These are phyloP conservation scores for Talaromyces trachyspermus DNA, from an alignment of 495 filamentous ascomycete species.

Conservation along the genomic window DNA sequence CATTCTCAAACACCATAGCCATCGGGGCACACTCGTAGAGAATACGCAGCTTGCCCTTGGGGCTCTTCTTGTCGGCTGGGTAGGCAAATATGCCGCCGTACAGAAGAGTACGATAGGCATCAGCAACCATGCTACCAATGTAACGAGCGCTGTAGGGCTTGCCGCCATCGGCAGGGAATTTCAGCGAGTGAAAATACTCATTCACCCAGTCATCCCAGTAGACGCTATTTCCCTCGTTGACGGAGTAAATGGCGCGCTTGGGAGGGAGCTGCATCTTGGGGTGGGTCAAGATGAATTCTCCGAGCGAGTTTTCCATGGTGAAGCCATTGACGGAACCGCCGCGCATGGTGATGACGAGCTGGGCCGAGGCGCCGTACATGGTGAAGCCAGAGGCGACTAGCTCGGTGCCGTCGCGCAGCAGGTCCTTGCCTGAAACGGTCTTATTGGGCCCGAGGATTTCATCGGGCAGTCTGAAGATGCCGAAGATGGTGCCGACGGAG, in stretches of 20 bases:
- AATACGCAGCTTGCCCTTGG: constrained; percentile 95
- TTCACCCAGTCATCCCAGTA: constrained; percentile 92
- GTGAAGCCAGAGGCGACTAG: constrained; percentile 93
- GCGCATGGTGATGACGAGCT: constrained; percentile 95
- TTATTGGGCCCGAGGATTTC: constrained; percentile 51
- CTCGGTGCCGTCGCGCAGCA: constrained; percentile 81
- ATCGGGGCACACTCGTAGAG: constrained; percentile 98
- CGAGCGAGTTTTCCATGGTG: constrained; percentile 89
- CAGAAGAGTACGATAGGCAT: constrained; percentile 90
- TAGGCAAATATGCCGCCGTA: constrained; percentile 98
- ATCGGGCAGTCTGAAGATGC: constrained; percentile 78
- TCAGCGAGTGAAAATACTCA: constrained; percentile 81
- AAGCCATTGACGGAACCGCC: constrained; percentile 92
- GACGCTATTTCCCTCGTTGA: constrained; percentile 94
- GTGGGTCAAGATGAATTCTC: constrained; percentile 98
- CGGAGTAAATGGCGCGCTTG: constrained; percentile 83
- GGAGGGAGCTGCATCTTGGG: constrained; percentile 84
- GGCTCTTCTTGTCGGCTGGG: constrained; percentile 93
- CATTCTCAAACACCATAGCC: constrained; percentile 99
- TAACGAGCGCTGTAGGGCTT: constrained; percentile 96
- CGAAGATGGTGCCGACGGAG: constrained; percentile 97
- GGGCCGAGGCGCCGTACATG: constrained; percentile 97
- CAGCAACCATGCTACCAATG: constrained; percentile 96
- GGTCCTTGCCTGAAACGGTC: constrained; percentile 66
- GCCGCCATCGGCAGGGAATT: constrained; percentile 56